Conservation (phyloP, 257 asterid species). For the Capsicum pubescens region DNA sequence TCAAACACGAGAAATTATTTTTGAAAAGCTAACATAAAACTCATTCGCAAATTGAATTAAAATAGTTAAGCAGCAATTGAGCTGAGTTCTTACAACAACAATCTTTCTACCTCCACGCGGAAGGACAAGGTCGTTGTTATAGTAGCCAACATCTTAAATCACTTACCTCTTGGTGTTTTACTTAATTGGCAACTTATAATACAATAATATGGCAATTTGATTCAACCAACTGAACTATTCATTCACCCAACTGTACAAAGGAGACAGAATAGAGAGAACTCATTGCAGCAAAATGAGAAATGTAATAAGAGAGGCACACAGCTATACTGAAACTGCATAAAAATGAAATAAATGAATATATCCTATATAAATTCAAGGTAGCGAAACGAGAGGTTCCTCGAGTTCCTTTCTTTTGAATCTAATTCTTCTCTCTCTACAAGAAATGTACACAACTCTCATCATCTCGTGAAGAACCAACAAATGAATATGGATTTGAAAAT, state of each 20-base stretch:
- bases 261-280: neutral
- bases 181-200: neutral
- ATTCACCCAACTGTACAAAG: neutral
- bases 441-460: constrained; percentile 39
- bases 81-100: too few relatives aligned
- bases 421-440: constrained; percentile 37
- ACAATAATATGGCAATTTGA: neutral
- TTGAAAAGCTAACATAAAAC: too few relatives aligned
- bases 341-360: neutral
- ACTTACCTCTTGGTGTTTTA: neutral
- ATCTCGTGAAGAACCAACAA: constrained; percentile 28
- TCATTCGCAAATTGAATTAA: too few relatives aligned
- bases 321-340: too few relatives aligned
- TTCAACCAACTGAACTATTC: neutral
- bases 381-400: neutral
- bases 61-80: too few relatives aligned
- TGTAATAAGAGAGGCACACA: neutral
- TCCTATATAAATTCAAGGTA: constrained; percentile 21
- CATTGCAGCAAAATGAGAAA: neutral
- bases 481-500: constrained; percentile 32
- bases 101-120: too few relatives aligned
- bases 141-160: neutral
- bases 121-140: too few relatives aligned
- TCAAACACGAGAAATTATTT: too few relatives aligned
- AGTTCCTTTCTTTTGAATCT: constrained; percentile 6